A percentile compares a stretch with the other conserved stretches of the same genome.
These are phyloP conservation scores for Uromyces viciae-fabae DNA, from an alignment of 1,284 basidiomycete genomes.

Conservation along the genomic window DNA sequence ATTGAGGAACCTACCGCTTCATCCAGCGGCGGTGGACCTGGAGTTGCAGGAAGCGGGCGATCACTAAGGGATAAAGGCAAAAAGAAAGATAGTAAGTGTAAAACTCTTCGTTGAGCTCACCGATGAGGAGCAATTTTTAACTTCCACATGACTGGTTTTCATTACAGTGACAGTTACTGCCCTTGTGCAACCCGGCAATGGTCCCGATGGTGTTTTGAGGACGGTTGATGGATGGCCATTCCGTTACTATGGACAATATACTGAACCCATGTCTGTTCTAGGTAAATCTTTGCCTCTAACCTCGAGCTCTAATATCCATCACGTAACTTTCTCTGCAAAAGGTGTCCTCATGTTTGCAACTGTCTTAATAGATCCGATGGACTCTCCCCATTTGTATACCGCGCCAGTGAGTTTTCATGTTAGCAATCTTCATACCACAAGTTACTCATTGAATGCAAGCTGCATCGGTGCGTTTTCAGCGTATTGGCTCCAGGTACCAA, in stretches of 20 bases:
- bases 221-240: slow-evolving; percentile 45
- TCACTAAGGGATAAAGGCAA: slow-evolving; percentile 44
- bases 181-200: slow-evolving; percentile 34
- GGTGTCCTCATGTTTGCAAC: not conserved
- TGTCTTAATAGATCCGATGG: slow-evolving; percentile 33
- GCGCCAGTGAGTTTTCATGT: slow-evolving; percentile 27
- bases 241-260: slow-evolving; percentile 41
- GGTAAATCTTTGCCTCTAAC: not conserved
- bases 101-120: too few species aligned
- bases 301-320: not conserved
- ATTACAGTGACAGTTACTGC: slow-evolving; percentile 22
- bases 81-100: slow-evolving; percentile 38
- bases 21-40: not conserved
- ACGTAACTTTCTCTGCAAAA: not conserved
- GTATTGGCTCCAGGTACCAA: slow-evolving; percentile 38
- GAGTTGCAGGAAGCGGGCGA: slow-evolving; percentile 8
- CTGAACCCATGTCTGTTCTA: slow-evolving; percentile 38
- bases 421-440: not conserved
- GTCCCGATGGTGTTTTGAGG: slow-evolving; percentile 24
- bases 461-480: not conserved
- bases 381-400: slow-evolving; percentile 42
- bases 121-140: not conserved
- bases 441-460: not conserved
- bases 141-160: not conserved
- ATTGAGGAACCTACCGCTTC: not conserved